Evolutionary conservation across 352 stramenopile genomes (phyloP).

Genomic region (Globisporangium uncinulatum): DNA sequence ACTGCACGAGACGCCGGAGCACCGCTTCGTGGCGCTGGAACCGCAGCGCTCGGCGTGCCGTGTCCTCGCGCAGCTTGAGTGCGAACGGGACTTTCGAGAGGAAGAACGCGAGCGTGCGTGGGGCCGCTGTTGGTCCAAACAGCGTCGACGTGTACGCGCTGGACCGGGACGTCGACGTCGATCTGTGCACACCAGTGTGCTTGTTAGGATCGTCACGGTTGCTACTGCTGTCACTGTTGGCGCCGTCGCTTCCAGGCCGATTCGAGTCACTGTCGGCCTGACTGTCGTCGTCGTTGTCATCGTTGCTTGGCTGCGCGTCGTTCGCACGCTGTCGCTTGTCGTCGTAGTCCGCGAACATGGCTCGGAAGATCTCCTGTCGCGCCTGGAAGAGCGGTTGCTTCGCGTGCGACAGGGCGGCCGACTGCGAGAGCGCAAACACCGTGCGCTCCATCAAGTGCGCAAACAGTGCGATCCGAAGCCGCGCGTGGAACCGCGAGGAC

Average conservation of each 20-base stretch:
- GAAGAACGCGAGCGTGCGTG: conserved; percentile 40
- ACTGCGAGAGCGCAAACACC: conserved; percentile 28
- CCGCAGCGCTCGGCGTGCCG: conserved; percentile 17
- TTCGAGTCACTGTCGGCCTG: neutral
- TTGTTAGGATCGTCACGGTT: neutral
- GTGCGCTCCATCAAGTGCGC: conserved; percentile 37
- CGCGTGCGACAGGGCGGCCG: conserved; percentile 20
- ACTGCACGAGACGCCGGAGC: conserved; percentile 43
- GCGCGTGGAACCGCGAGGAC: conserved; percentile 28
- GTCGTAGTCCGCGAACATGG: conserved; percentile 46
- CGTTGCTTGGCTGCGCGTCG: neutral
- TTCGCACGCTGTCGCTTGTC: conserved; percentile 3
- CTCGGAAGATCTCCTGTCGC: conserved; percentile 35
- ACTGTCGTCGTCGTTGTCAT: conserved; percentile 3
- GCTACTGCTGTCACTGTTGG: neutral
- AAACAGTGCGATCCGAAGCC: conserved; percentile 38
- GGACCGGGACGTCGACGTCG: neutral
- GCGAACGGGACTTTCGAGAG: conserved; percentile 32
- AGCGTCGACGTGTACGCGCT: neutral
- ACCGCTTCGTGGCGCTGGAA: conserved; percentile 42
- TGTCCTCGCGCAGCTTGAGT: conserved; percentile 36
- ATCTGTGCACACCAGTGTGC: neutral
- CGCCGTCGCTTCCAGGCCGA: conserved; percentile 1
- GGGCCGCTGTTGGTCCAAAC: conserved; percentile 11
- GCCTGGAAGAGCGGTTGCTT: conserved; percentile 24